Conservation (phyloP, 2,329 filamentous ascomycete species). For the Neocucurbitaria cava region DNA sequence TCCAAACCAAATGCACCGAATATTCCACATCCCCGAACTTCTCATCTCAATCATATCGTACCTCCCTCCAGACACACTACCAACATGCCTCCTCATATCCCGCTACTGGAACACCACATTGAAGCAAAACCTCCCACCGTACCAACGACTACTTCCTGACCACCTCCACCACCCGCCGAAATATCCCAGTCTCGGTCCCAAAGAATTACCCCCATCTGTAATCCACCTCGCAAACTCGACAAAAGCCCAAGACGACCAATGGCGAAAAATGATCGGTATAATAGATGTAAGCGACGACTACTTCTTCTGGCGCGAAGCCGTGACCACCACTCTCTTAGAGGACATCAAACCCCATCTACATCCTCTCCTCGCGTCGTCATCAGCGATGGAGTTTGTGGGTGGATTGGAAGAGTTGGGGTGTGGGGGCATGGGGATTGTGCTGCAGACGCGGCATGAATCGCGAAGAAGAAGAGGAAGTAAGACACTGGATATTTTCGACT, state of each 20-base stretch:
- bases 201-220: neutral
- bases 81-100: constrained; percentile 6
- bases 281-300: constrained; percentile 12
- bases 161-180: neutral
- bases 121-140: constrained; percentile 13
- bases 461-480: neutral
- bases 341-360: constrained; percentile 11
- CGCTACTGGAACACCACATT: constrained; percentile 10
- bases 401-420: constrained; percentile 3
- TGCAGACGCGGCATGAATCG: neutral
- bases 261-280: neutral
- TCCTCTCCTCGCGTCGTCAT: neutral
- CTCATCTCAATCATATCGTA: constrained; percentile 15
- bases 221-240: neutral
- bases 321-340: constrained; percentile 5
- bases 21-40: constrained; percentile 22
- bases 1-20: constrained; percentile 13
- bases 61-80: constrained; percentile 6
- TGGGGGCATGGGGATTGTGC: constrained; percentile 3
- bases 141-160: constrained; percentile 12
- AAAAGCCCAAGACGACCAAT: neutral
- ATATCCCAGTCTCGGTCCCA: neutral
- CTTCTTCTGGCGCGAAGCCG: constrained; percentile 17
- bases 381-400: constrained; percentile 1
- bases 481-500: too few relatives aligned